Percentiles rank a stretch among this genome's conserved stretches.
Conservation (phyloP, 2,329 filamentous ascomycete genomes). For the Pyrenophora graminea region DNA sequence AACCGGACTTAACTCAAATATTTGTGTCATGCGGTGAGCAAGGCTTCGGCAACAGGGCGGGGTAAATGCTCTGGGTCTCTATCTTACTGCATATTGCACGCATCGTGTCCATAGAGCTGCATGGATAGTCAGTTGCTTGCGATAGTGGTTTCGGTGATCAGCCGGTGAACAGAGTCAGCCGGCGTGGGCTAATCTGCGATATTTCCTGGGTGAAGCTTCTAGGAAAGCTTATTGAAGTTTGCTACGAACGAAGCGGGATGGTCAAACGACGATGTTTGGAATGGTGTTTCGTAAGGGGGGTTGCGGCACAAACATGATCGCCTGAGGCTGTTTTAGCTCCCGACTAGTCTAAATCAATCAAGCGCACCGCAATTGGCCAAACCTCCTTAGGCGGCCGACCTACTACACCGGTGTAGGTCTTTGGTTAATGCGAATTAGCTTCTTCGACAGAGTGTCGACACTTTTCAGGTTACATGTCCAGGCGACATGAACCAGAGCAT, state of each 20-base stretch:
- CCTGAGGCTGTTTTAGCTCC: constrained; percentile 5
- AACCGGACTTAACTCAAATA: background rate
- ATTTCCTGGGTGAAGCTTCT: background rate
- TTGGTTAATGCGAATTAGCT: too few relatives aligned
- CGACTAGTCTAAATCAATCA: constrained; percentile 6
- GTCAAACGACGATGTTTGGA: constrained; percentile 38
- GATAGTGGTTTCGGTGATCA: background rate
- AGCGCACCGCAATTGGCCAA: background rate
- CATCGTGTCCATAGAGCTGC: background rate
- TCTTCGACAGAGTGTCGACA: too few relatives aligned
- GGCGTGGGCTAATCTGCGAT: background rate
- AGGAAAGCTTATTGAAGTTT: background rate
- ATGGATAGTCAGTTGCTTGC: background rate
- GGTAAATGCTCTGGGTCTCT: background rate
- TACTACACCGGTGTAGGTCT: too few relatives aligned
- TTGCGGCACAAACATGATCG: constrained; percentile 15
- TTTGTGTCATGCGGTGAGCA: background rate
- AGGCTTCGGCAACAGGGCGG: background rate
- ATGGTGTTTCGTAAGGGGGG: constrained; percentile 28
- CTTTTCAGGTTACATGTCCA: too few relatives aligned
- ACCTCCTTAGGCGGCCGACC: too few relatives aligned
- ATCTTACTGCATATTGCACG: background rate
- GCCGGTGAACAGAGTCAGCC: background rate
- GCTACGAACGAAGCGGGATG: constrained; percentile 9
- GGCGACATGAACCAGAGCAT: too few relatives aligned